These are phyloP conservation scores for Scolecobasidium constrictum DNA, from an alignment of 2,329 filamentous ascomycete species.

Conservation along the genomic window DNA sequence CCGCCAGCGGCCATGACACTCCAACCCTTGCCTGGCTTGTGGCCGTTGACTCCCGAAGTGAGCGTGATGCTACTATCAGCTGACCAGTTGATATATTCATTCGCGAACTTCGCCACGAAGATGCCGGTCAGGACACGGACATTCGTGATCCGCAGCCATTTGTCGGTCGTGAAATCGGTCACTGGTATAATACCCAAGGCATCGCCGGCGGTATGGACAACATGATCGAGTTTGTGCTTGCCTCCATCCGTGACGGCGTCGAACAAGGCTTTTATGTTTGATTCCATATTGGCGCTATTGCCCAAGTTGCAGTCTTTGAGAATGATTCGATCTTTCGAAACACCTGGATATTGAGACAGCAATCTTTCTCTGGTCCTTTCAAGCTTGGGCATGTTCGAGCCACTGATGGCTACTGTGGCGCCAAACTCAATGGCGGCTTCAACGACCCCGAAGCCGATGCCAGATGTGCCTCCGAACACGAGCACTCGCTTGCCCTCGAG, in stretches of 20 bases:
- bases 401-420: slow-evolving; percentile 42
- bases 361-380: slow-evolving; percentile 35
- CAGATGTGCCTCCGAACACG: slow-evolving; percentile 52
- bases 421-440: slow-evolving; percentile 46
- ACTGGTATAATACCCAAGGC: slow-evolving; percentile 30
- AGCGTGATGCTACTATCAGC: slow-evolving; percentile 41
- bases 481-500: slow-evolving; percentile 39
- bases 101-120: slow-evolving; percentile 40
- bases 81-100: slow-evolving; percentile 32
- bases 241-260: slow-evolving; percentile 17
- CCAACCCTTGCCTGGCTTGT: slow-evolving; percentile 43
- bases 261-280: slow-evolving; percentile 37
- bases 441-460: slow-evolving; percentile 52
- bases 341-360: slow-evolving; percentile 29
- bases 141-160: slow-evolving; percentile 19
- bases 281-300: slow-evolving; percentile 33
- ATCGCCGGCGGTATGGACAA: slow-evolving; percentile 47
- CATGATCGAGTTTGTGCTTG: slow-evolving; percentile 37
- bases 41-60: slow-evolving; percentile 42
- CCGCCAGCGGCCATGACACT: slow-evolving; percentile 36
- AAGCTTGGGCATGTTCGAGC: slow-evolving; percentile 42
- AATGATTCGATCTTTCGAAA: slow-evolving; percentile 19
- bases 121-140: slow-evolving; percentile 42
- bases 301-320: slow-evolving; percentile 40
- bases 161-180: background rate